phyloP scores from a whole-genome alignment of 2,329 filamentous ascomycete genomes.

The Aurifilum marmelostoma region DNA sequence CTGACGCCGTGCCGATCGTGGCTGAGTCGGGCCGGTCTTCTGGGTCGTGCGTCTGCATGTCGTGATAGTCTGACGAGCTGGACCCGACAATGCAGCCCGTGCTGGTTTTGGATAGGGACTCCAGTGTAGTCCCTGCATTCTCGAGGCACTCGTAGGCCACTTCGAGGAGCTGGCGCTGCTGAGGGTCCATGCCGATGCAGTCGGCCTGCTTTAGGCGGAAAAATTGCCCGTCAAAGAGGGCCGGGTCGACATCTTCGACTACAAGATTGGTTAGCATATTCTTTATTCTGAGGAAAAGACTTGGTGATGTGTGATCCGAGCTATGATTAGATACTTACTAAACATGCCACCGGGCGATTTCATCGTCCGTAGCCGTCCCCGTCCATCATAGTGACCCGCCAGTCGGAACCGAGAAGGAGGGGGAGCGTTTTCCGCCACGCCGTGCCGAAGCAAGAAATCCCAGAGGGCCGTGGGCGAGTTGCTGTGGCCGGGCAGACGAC shows the following conservation, averaged over 20 bases:
- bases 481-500: slow-evolving; percentile 45
- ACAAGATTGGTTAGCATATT: no score
- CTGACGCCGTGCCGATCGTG: background rate
- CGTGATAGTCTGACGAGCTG: slow-evolving; percentile 1
- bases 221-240: slow-evolving; percentile 41
- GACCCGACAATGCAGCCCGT: slow-evolving; percentile 25
- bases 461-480: slow-evolving; percentile 41
- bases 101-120: slow-evolving; percentile 11
- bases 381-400: slow-evolving; percentile 42
- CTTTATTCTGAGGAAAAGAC: no score
- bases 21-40: background rate
- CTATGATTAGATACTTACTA: slow-evolving; percentile 8
- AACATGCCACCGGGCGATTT: slow-evolving; percentile 30
- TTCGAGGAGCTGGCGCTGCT: slow-evolving; percentile 33
- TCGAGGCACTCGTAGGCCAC: slow-evolving; percentile 32
- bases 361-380: slow-evolving; percentile 42
- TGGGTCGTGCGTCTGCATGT: background rate
- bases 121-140: slow-evolving; percentile 29
- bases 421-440: slow-evolving; percentile 38
- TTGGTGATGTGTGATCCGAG: no score
- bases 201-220: slow-evolving; percentile 31
- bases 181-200: slow-evolving; percentile 32
- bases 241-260: slow-evolving; percentile 39
- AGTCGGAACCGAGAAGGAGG: slow-evolving; percentile 40
- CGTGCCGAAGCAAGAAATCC: slow-evolving; percentile 40